phyloP scores from a whole-genome alignment of 139 green algal species.

The Microglena sp. region DNA sequence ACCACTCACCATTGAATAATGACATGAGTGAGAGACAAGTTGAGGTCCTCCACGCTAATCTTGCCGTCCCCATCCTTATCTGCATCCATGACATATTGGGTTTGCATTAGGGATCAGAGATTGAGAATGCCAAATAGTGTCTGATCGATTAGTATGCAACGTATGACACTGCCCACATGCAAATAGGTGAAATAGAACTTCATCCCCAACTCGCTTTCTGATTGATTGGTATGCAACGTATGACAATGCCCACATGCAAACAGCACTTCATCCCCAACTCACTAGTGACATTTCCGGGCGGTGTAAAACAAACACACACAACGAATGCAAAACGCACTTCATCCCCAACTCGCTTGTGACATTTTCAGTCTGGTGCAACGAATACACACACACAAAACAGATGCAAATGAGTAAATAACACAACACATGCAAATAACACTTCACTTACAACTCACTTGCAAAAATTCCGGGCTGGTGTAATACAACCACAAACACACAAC shows the following conservation, averaged over 20 bases:
- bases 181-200: too few species aligned
- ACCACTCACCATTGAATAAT: too few species aligned
- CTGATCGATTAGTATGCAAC: not conserved
- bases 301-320: too few species aligned
- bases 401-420: too few species aligned
- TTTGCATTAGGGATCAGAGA: not conserved
- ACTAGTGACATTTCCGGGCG: not conserved
- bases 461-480: too few species aligned
- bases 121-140: conserved; percentile 1
- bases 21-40: conserved; percentile 31
- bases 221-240: not conserved
- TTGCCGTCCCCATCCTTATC: conserved; percentile 34
- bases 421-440: too few species aligned
- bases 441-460: too few species aligned
- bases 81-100: not conserved
- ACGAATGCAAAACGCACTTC: too few species aligned
- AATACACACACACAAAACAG: too few species aligned
- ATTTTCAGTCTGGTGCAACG: not conserved
- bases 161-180: not conserved
- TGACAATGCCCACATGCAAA: not conserved
- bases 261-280: not conserved
- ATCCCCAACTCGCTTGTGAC: not conserved
- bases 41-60: conserved; percentile 41
- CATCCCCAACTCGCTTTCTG: too few species aligned
- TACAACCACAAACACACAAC: not conserved